These are phyloP conservation scores for Epichloe hybrida DNA, from an alignment of 2,329 filamentous ascomycete genomes.

Conservation along the genomic window DNA sequence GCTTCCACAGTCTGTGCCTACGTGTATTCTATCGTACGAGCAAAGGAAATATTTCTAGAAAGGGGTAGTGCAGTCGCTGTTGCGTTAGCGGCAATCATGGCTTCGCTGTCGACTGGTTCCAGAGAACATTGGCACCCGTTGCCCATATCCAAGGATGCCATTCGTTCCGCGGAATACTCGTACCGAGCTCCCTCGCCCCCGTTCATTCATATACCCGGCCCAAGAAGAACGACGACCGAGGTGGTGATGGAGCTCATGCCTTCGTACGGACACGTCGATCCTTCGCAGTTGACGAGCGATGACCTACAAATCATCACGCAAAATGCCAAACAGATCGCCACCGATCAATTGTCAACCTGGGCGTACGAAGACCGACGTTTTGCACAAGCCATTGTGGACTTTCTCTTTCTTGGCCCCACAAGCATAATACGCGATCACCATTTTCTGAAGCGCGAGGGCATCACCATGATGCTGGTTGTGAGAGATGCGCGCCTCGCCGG, in stretches of 20 bases:
- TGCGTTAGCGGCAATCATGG: neutral
- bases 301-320: constrained; percentile 37
- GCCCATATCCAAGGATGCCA: constrained; percentile 8
- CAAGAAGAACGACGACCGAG: neutral
- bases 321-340: constrained; percentile 21
- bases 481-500: constrained; percentile 49
- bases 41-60: neutral
- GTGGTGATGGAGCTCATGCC: constrained; percentile 24
- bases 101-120: neutral
- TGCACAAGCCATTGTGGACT: constrained; percentile 69
- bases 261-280: constrained; percentile 25
- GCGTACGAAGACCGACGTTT: constrained; percentile 56
- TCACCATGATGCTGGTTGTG: constrained; percentile 69
- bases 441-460: constrained; percentile 49
- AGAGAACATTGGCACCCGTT: neutral
- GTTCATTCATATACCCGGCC: constrained; percentile 25
- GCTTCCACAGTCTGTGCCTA: too few relatives aligned
- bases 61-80: neutral
- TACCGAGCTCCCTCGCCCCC: constrained; percentile 28
- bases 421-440: constrained; percentile 48
- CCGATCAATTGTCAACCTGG: constrained; percentile 36
- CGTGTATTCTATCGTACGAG: neutral
- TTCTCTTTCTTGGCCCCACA: constrained; percentile 69
- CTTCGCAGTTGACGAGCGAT: constrained; percentile 24
- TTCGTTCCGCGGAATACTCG: constrained; percentile 22